Base-by-base conservation (phyloP, 352 stramenopile genomes). In the Globisporangium sylvaticum region DNA sequence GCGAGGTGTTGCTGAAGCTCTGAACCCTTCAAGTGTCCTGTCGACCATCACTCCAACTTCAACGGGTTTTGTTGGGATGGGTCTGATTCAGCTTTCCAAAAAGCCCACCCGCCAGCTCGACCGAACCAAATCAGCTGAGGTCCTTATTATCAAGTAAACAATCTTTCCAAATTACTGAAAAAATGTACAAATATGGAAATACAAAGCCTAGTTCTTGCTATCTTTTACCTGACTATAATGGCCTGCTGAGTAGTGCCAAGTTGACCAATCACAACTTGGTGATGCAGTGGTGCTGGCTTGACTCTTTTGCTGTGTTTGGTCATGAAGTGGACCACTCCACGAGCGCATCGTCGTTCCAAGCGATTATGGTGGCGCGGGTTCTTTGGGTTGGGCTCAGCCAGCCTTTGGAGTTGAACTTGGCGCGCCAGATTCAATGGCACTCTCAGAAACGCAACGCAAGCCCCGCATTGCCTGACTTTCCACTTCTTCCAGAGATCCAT, bases 371-470 rank as follows among this genome's bases (percentile, higher is more conserved):
- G 37, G 12, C 37, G 37, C 37, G 37, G 37, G 37, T 48, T 48
- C 39, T n/a, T 48, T 20, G 31, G 31, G 6, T n/a, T n/a, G 9
- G 34, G 34, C 34, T 42, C 8, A 10, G 31, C 29, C 29, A 32
- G 3, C 29, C 29, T 37, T 8, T 22, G 42, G 15, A 50, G 18
- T 50, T 50, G 42, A 50, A 50, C 42, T 50, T 50, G 42, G 42
- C 42, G 42, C 42, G 42, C 52, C 52, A 57, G 52, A 57, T 57
- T 57, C 52, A 57, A 57, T 20, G 52, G 22, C 52, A 57, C 52
- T 57, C 52, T 34, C 24, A 18, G 52, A 57, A 27, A 32, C 24
- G 52, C 52, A 18, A 57, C 52, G 52, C 52, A 10, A 32, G 52
- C 52, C 24, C 24, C 14, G 24, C 52, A 57, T 24, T 34, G 22